A percentile compares a stretch with the other conserved stretches of the same genome.
Evolutionary conservation across 1,284 basidiomycete genomes (phyloP).

Genomic region (Apiotrichum mycotoxinovorans): DNA sequence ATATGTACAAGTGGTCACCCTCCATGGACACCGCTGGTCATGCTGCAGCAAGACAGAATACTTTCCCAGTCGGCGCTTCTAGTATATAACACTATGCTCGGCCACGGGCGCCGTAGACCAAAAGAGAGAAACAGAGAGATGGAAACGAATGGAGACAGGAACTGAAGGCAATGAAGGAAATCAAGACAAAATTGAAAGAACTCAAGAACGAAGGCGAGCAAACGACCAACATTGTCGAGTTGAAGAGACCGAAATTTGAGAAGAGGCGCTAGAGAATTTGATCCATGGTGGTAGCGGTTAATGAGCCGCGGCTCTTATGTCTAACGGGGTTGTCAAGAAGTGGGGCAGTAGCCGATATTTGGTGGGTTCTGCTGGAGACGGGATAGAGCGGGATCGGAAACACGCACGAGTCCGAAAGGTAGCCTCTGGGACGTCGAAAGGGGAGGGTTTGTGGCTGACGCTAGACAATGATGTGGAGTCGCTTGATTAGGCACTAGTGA

Average conservation of each 20-base stretch:
- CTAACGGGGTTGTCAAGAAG: background rate
- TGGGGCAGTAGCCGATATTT: background rate
- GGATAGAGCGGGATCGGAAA: background rate
- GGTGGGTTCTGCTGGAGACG: background rate
- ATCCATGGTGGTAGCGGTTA: too few species aligned
- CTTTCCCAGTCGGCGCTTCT: background rate
- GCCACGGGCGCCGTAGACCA: conserved; percentile 4
- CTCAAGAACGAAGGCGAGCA: background rate
- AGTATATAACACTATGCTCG: conserved; percentile 7
- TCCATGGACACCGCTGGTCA: too few species aligned
- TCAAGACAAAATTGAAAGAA: background rate
- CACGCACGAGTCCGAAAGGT: too few species aligned
- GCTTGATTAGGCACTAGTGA: background rate
- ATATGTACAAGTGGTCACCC: too few species aligned
- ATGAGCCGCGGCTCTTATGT: background rate
- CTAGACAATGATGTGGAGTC: background rate
- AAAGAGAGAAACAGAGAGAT: background rate
- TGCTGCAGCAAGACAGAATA: too few species aligned
- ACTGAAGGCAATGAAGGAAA: background rate
- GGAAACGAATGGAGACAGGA: background rate
- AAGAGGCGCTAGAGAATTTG: too few species aligned
- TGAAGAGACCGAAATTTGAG: background rate
- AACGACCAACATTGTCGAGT: background rate
- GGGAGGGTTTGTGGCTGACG: too few species aligned
- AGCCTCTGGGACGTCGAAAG: too few species aligned